Evolutionary conservation across 345 rosid species (phyloP), one percentile per base, ranked within the genome.

Genomic region (Conringia planisiliqua): DNA sequence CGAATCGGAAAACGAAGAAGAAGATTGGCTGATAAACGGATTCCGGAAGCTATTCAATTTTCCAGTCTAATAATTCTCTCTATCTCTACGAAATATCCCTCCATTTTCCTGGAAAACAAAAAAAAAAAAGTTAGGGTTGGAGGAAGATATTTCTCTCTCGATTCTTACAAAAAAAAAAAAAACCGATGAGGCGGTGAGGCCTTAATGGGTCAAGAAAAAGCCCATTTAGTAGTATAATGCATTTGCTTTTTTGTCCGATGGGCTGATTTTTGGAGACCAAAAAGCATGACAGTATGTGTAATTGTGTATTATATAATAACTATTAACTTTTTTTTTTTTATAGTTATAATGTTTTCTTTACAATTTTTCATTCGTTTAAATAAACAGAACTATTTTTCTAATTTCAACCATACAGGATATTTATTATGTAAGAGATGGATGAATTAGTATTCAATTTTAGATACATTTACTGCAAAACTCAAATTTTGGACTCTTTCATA

Each of bases 51-150:
- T 43, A 35, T 54, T 26, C 74, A 35, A 62, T 70, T 43, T 12
- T 35, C 0, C 66, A 66, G 27, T 59, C 18, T 10, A 4, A 36
- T 60, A 39, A 39, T 36, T 30, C 69, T 30, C 56, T 35, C 10
- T 33, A 4, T 24, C 36, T 42, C 47, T n/a, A 32, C 42, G 20
- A 7, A 61, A 2, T 13, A 74, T 57, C 22, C 10, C 42, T 36
- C 10, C 61, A 59, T 59, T 59, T 66, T 52, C 18, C 60, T 12
- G 73, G 66, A 9, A 32, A 29, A 11, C 1, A 0, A 30, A 29
- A 62, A 46, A 12, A 2, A 0, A 42, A 32, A 47, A 39, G 16
- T 47, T 77, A 77, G 81, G 81, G 81, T 58, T 77, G 72, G 56
- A 29, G 2, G 72, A 57, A 57, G 62, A 71, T 77, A 71, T 64